Evolutionary conservation across 192 early-diverging fungal genomes (phyloP), one percentile per base, ranked within the genome.

Genomic region (Umbelopsis sp.): DNA sequence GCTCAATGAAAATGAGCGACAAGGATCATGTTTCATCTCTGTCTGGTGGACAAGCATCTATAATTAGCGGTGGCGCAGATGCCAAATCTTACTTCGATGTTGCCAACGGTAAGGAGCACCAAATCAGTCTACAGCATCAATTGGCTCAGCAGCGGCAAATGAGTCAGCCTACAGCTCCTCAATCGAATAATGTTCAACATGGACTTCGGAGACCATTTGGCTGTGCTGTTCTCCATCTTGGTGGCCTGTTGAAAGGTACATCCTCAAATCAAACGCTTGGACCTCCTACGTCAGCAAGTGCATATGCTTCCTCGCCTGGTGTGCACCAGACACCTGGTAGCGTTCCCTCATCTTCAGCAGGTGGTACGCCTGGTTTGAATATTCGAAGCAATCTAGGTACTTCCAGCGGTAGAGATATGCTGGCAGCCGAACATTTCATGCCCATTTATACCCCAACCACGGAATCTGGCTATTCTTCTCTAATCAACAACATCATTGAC

Each of bases 401-500:
- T 32, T 17, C 49, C 36, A 36, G 14, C 17, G 36, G 31, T 49
- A 44, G 77, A 77, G 22, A 65, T 43, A 49, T 69, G 65, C 21
- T 49, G 0, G 17, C 52, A 4, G 67, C 73, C 26, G 84, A 85
- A 47, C 79, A 85, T 65, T 70, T 80, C 11, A 88, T 90, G 85
- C 76, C 70, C 0, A 81, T 90, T 24, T 89, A 79, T 76, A 77
- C 78, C 20, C 74, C 87, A 20, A 74, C 78, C 5, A 67, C 77
- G 21, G 89, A 90, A 71, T 73, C 75, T 22, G 72, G 72, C 22
- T 89, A 87, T 69, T 69, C 80, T 7, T 74, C 71, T 12, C 50
- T 90, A 7, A 85, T 86, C 62, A 84, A 89, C 49, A 82, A 87
- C 49, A 86, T 90, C 43, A 84, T 90, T 26, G 62, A 80, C 44